Evolutionary conservation across 495 filamentous ascomycete species (phyloP).

Genomic region (Penicillium coprophilum): DNA sequence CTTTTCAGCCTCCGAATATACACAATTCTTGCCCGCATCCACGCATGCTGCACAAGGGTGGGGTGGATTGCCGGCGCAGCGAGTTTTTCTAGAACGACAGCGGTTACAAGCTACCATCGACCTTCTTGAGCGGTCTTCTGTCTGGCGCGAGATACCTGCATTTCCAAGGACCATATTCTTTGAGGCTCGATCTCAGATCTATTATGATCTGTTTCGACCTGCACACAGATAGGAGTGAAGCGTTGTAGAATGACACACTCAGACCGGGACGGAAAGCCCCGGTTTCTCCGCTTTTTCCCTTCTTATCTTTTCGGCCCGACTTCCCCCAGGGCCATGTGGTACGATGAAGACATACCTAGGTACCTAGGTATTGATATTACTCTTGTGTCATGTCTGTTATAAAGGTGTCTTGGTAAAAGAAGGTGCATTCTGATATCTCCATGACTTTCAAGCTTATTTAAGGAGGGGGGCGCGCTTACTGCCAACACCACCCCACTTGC

Average conservation of each 20-base stretch:
- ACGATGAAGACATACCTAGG: not conserved
- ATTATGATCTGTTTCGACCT: not conserved
- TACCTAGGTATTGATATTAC: no score
- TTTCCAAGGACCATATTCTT: slow-evolving; percentile 32
- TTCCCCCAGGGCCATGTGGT: not conserved
- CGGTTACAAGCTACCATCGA: slow-evolving; percentile 43
- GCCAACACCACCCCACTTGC: not conserved
- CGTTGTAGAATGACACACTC: not conserved
- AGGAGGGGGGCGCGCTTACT: not conserved
- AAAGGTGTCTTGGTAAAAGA: not conserved
- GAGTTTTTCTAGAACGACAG: slow-evolving; percentile 37
- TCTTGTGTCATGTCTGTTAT: no score
- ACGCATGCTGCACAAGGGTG: slow-evolving; percentile 37
- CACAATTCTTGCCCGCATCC: slow-evolving; percentile 31
- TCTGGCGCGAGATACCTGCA: slow-evolving; percentile 20
- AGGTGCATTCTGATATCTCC: not conserved
- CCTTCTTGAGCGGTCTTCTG: slow-evolving; percentile 26
- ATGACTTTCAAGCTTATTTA: not conserved
- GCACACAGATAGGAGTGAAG: not conserved
- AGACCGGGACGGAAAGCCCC: not conserved
- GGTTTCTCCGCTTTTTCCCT: not conserved
- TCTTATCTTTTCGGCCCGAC: not conserved
- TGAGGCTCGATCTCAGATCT: not conserved
- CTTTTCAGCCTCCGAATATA: slow-evolving; percentile 43
- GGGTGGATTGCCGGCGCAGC: slow-evolving; percentile 39